A percentile compares a stretch with the other conserved stretches of the same genome.
phyloP scores from a whole-genome alignment of 139 green algal species.

The Spirogloea muscicola region DNA sequence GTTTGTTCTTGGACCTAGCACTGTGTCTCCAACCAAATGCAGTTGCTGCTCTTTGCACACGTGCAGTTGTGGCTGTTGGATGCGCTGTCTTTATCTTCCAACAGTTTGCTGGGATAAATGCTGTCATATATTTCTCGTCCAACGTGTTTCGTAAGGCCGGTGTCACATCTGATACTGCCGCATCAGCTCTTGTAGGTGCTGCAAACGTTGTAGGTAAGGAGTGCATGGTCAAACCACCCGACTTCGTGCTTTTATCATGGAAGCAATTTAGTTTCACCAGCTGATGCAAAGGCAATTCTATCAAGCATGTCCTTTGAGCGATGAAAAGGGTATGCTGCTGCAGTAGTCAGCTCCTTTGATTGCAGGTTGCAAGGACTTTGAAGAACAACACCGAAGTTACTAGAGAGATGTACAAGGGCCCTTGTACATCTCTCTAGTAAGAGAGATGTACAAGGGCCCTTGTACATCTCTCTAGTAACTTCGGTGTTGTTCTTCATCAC shows the following conservation, averaged over 20 bases:
- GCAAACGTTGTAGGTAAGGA: conserved; percentile 75
- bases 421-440: too few relatives aligned
- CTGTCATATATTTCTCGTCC: conserved; percentile 89
- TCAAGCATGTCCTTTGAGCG: too few relatives aligned
- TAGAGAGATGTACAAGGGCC: too few relatives aligned
- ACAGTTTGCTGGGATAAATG: conserved; percentile 95
- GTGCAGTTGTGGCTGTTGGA: conserved; percentile 33
- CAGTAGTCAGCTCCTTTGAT: not conserved
- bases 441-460: too few relatives aligned
- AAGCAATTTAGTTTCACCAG: not conserved
- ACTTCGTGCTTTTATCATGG: not conserved
- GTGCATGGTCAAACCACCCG: conserved; percentile 55
- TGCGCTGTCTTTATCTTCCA: conserved; percentile 79
- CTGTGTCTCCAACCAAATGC: too few relatives aligned
- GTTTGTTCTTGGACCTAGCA: too few relatives aligned
- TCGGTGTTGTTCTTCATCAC: too few relatives aligned
- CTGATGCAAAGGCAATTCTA: too few relatives aligned
- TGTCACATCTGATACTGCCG: conserved; percentile 75
- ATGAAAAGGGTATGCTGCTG: not conserved
- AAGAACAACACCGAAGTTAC: too few relatives aligned
- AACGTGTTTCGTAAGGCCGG: conserved; percentile 88
- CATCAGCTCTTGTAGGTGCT: conserved; percentile 77
- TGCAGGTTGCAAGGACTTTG: not conserved
- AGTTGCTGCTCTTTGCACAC: too few relatives aligned
- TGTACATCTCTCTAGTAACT: too few relatives aligned